These are phyloP conservation scores for Paraurostyla sp. DNA, from an alignment of 73 alveolate genomes.

Conservation along the genomic window DNA sequence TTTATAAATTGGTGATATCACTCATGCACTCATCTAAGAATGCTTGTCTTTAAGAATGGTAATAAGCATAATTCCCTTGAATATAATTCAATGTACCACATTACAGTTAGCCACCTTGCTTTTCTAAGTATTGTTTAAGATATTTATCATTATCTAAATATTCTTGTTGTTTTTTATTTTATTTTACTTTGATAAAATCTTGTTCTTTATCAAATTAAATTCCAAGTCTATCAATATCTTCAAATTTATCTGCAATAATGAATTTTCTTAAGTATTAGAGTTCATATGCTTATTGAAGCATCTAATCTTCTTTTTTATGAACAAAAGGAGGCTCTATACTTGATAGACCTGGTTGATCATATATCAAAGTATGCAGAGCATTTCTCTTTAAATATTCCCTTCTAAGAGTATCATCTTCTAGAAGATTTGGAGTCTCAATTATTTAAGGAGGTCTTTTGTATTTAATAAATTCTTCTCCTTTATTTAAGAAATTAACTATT, in stretches of 20 bases:
- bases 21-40: neutral
- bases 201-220: neutral
- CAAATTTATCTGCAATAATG: neutral
- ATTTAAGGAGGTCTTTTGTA: slow-evolving; percentile 28
- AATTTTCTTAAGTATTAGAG: neutral
- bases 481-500: slow-evolving; percentile 14
- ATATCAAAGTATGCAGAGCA: neutral
- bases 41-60: neutral
- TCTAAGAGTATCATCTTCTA: neutral
- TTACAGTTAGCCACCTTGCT: slow-evolving; percentile 12
- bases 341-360: neutral
- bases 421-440: neutral
- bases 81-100: slow-evolving; percentile 8
- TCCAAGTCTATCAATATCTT: neutral
- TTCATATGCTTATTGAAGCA: neutral
- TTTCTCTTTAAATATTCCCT: slow-evolving; percentile 22
- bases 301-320: neutral
- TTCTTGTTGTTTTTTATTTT: neutral
- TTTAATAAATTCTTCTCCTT: slow-evolving; percentile 18
- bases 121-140: neutral
- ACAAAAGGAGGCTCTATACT: neutral
- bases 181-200: neutral
- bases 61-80: slow-evolving; percentile 30
- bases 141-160: slow-evolving; percentile 7
- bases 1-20: neutral